Base-by-base conservation (phyloP, 2,329 filamentous ascomycete species). In the Hypoxylon rubiginosum region DNA sequence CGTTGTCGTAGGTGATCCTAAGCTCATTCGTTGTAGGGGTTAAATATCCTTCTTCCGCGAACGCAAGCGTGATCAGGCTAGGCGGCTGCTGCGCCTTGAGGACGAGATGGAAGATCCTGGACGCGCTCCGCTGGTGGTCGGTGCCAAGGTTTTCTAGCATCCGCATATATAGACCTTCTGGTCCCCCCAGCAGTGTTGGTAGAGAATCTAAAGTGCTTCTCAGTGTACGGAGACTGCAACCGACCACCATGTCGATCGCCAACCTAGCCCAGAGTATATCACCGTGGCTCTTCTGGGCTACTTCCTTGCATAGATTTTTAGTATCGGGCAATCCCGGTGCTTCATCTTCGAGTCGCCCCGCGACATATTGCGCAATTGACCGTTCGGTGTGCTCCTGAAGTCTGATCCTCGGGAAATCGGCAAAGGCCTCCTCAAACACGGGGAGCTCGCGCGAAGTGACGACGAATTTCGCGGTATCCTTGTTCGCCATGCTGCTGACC, bases 121-220 rank as follows among this genome's bases (percentile, higher is more conserved):
- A 76, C 52, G 75, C 74, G 28, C 67, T 69, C 4, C 70, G 67
- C 45, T 74, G 72, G n/a, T 72, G n/a, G 34, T 74, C 71, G 2
- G 52, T 72, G 28, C 64, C 70, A 4, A 78, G 66, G 24, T 72
- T 75, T 62, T 76, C 66, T 3, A 78, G 68, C 69, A 78, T 77
- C n/a, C 71, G 72, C 74, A 77, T 77, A 41, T 78, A 78, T 5
- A 78, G 67, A 8, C 76, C 76, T 17, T 77, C 73, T 0, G 71
- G 64, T 5, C 76, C 76, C 15, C 75, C 75, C 2, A 78, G 75
- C 7, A 72, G 72, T 5, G 71, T 58, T 3, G 76, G 76, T 15
- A 78, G 58, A 0, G 74, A 75, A 57, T 77, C 70, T 26, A 78
- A 57, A 3, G 74, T 76, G 5, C 62, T 41, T 50, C 74, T 69